Percentiles rank a stretch among this genome's conserved stretches.
Conservation (phyloP, 208 protist species). For the Leishmania tropica region DNA sequence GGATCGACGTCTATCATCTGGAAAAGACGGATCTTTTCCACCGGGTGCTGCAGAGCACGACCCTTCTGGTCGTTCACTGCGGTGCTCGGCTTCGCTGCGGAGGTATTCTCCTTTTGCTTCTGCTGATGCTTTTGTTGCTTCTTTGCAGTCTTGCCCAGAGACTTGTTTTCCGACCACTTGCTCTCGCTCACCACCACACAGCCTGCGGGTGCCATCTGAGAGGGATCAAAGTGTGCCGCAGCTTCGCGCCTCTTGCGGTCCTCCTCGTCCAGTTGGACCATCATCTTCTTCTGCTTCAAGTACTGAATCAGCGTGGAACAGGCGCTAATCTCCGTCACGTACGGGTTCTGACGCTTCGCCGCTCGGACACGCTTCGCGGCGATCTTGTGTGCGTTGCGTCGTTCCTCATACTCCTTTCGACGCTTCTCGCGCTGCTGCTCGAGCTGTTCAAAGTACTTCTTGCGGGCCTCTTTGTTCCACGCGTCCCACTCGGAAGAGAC, state of each 20-base stretch:
- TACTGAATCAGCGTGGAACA: slow-evolving; percentile 69
- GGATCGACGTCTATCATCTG: slow-evolving; percentile 58
- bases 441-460: slow-evolving; percentile 61
- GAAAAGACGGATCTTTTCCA: slow-evolving; percentile 77
- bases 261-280: slow-evolving; percentile 66
- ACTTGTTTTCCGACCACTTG: slow-evolving; percentile 44
- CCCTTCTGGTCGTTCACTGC: slow-evolving; percentile 16
- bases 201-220: slow-evolving; percentile 53
- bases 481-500: slow-evolving; percentile 53
- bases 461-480: slow-evolving; percentile 64
- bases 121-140: slow-evolving; percentile 36
- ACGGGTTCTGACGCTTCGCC: slow-evolving; percentile 59
- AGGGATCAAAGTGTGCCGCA: slow-evolving; percentile 69
- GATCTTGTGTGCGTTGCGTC: slow-evolving; percentile 58
- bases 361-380: slow-evolving; percentile 60
- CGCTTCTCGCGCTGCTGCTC: slow-evolving; percentile 65
- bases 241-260: slow-evolving; percentile 46
- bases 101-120: slow-evolving; percentile 23
- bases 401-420: slow-evolving; percentile 46
- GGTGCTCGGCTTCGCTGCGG: slow-evolving; percentile 3
- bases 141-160: slow-evolving; percentile 34
- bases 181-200: slow-evolving; percentile 71
- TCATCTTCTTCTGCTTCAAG: slow-evolving; percentile 64
- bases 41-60: slow-evolving; percentile 57
- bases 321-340: slow-evolving; percentile 57